A percentile compares a stretch with the other conserved stretches of the same genome.
These are phyloP conservation scores for Microcyclospora tardicrescens DNA, from an alignment of 2,329 filamentous ascomycete species.

Conservation along the genomic window DNA sequence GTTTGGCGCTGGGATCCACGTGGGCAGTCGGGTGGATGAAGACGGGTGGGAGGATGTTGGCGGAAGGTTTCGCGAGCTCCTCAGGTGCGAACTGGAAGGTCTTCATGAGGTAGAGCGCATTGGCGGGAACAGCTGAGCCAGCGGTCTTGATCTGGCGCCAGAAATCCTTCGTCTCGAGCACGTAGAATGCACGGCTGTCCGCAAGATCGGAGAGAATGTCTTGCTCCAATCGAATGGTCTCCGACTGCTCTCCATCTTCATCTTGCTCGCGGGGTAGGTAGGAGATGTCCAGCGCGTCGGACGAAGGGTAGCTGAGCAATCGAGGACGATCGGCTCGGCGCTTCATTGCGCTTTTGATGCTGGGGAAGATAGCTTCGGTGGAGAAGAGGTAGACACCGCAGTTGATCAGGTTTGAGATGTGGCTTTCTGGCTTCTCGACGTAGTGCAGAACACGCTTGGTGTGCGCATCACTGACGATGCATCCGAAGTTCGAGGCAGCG, in stretches of 20 bases:
- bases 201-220: constrained; percentile 92
- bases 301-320: constrained; percentile 87
- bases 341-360: constrained; percentile 89
- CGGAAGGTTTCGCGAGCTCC: constrained; percentile 70
- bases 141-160: constrained; percentile 99
- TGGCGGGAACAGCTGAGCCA: constrained; percentile 89
- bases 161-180: constrained; percentile 97
- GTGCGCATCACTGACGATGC: constrained; percentile 88
- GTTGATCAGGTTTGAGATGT: constrained; percentile 98
- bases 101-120: constrained; percentile 91
- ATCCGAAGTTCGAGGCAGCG: constrained; percentile 89
- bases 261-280: constrained; percentile 51
- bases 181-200: constrained; percentile 95
- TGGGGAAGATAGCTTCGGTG: constrained; percentile 91
- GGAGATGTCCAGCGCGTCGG: constrained; percentile 68
- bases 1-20: constrained; percentile 88
- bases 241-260: constrained; percentile 62
- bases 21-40: constrained; percentile 88
- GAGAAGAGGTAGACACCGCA: constrained; percentile 97
- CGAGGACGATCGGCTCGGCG: constrained; percentile 83
- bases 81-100: constrained; percentile 70
- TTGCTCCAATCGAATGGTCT: constrained; percentile 89
- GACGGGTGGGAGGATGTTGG: constrained; percentile 81
- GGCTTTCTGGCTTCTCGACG: constrained; percentile 95
- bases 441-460: constrained; percentile 95